Evolutionary conservation across 1,139 yeast species (phyloP).

Genomic region (Scheffersomyces cryptocercus): DNA sequence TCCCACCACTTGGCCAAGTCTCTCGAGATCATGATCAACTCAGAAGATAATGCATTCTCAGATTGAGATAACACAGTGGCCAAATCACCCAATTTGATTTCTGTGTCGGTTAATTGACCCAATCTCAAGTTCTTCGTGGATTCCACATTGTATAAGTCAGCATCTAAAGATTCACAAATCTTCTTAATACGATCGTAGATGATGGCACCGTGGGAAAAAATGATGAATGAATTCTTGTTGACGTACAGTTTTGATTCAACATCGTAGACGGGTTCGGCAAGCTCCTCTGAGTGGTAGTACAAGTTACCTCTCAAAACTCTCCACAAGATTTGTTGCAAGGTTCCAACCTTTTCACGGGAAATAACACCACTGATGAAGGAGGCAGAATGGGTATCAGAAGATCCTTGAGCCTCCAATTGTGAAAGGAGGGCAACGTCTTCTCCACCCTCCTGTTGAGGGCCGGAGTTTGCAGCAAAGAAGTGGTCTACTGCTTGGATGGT

Average conservation of each 20-base stretch:
- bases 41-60: constrained; percentile 65
- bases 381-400: constrained; percentile 18
- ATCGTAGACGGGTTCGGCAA: constrained; percentile 55
- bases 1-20: constrained; percentile 74
- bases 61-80: constrained; percentile 54
- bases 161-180: constrained; percentile 50
- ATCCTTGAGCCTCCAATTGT: constrained; percentile 29
- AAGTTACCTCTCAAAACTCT: constrained; percentile 89
- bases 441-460: constrained; percentile 12
- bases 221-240: constrained; percentile 44
- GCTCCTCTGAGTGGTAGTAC: constrained; percentile 69
- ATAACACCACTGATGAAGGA: constrained; percentile 82
- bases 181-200: constrained; percentile 42
- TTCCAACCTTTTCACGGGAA: constrained; percentile 64
- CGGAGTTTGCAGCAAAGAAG: constrained; percentile 52
- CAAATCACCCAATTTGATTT: constrained; percentile 56
- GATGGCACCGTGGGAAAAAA: constrained; percentile 46
- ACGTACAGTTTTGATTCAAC: constrained; percentile 32
- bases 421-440: constrained; percentile 26
- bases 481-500: constrained; percentile 63
- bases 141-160: constrained; percentile 43
- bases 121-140: constrained; percentile 26
- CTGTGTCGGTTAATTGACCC: constrained; percentile 58
- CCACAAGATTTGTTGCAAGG: constrained; percentile 89
- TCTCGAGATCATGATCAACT: constrained; percentile 69